Evolutionary conservation across 2,329 filamentous ascomycete genomes (phyloP), one percentile per base, ranked within the genome.

Genomic region (Diaporthe longicolla): DNA sequence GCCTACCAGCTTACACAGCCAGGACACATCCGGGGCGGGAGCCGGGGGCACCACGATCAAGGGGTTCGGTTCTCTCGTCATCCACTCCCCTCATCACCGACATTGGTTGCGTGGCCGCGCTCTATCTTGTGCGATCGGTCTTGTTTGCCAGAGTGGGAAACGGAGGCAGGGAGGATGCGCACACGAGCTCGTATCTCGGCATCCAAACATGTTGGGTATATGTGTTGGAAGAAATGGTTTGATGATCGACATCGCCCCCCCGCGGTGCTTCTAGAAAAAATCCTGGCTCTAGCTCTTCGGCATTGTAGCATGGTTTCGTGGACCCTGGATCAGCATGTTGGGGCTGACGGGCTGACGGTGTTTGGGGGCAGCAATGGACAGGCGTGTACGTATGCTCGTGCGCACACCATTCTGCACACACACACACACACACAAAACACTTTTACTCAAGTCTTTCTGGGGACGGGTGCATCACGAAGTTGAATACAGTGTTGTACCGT

Each of bases 121-220:
- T 32, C 48, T 13, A 29, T 68, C n/a, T 19, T 54, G 21, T 54
- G 29, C 45, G 21, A 26, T 40, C 45, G 63, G 48, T 40, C 32
- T 40, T 54, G 29, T 32, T 52, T 68, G 32, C 63, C 63, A 32
- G 48, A 54, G 63, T 68, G 63, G 63, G 48, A 52, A 40, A 48
- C 32, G 45, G 63, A 68, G 45, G 63, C 26, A 48, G n/a, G 45
- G 63, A 68, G 45, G 63, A 40, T 32, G n/a, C 15, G 45, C 63
- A 68, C 63, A 68, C 63, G 63, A 68, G 63, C 63, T 68, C 63
- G 63, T 68, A 68, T 68, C 63, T 66, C 63, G 63, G 63, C 45
- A 66, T 17, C 48, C 63, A 68, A 11, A 54, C 63, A 54, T 13
- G n/a, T 37, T 54, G 63, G 63, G 32, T 68, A 68, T 54, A 40